Evolutionary conservation across 2,329 filamentous ascomycete genomes (phyloP).

Genomic region (Trichoderma sp.): DNA sequence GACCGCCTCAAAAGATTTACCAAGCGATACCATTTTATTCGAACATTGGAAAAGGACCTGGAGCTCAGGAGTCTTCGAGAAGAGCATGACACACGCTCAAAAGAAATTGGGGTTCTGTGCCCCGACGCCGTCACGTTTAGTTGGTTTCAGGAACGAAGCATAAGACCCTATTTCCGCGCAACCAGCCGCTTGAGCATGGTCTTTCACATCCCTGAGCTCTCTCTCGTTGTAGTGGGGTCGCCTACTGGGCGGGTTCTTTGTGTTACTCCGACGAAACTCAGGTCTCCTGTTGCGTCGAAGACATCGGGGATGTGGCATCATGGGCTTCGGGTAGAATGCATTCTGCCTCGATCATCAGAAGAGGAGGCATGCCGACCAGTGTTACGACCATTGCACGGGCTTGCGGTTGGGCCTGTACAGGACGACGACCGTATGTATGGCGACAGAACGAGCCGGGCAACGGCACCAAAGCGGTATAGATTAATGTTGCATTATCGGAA

Average conservation of each 20-base stretch:
- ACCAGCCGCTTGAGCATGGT: constrained; percentile 56
- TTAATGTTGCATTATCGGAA: constrained; percentile 71
- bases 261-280: constrained; percentile 51
- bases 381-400: constrained; percentile 58
- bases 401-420: constrained; percentile 66
- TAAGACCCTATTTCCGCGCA: constrained; percentile 32
- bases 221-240: constrained; percentile 65
- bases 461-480: constrained; percentile 54
- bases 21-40: constrained; percentile 40
- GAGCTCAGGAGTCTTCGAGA: constrained; percentile 43
- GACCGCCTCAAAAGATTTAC: constrained; percentile 10
- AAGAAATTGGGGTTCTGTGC: constrained; percentile 35
- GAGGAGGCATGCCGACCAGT: constrained; percentile 46
- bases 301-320: constrained; percentile 33
- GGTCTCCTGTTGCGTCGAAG: constrained; percentile 25
- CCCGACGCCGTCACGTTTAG: constrained; percentile 32
- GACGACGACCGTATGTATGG: constrained; percentile 30
- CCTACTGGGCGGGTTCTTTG: constrained; percentile 65
- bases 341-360: constrained; percentile 47
- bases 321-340: constrained; percentile 53
- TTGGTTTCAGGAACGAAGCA: constrained; percentile 24
- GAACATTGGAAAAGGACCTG: constrained; percentile 49
- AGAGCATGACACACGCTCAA: constrained; percentile 23
- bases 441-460: constrained; percentile 24
- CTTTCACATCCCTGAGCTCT: constrained; percentile 65